Evolutionary conservation across 1,284 basidiomycete species (phyloP), one percentile per base, ranked within the genome.

Genomic region (Ganoderma leucocontextum): DNA sequence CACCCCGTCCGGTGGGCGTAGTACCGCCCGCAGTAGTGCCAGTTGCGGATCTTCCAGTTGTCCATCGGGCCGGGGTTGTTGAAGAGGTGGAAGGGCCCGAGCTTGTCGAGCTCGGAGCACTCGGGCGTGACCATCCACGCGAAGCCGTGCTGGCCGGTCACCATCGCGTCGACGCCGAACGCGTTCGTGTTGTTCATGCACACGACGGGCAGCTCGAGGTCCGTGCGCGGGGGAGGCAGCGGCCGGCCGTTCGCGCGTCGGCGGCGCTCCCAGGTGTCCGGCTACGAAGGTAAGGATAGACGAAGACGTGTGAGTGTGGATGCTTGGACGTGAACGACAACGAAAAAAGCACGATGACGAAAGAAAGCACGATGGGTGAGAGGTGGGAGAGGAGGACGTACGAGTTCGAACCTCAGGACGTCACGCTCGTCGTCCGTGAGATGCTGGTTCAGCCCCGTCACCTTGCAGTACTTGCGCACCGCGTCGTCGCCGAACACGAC

Each of bases 1-100:
- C 58, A 42, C n/a, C 55, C 57, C 0, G 63, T 67, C 42, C 65
- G 58, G 63, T 71, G 70, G 33, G 64, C 67, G 55, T 41, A 38
- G 65, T 67, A 71, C 49, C 67, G 44, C 42, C 70, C 70, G 33
- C 65, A 66, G 42, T 71, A 71, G 49, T 33, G 65, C 65, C 63
- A 71, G 19, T 33, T 39, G 13, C 33, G 42, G 36, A 62, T 59
- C 13, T 62, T 62, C 61, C 60, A 44, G 22, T 38, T 42, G 29
- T 62, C 62, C 22, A 47, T 53, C 12, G 42, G 29, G 17, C 58
- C 38, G 17, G 66, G 67, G 17, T 41, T 41, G 60, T 69, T 69
- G 60, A 63, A 64, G 12, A 71, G 65, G 52, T 71, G 70, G 65
- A 71, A 71, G 6, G 44, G 29, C 6, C 64, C 64, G 47, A 38